Conservation (phyloP, 192 early-diverging fungal genomes). For the Mortierella hygrophila region DNA sequence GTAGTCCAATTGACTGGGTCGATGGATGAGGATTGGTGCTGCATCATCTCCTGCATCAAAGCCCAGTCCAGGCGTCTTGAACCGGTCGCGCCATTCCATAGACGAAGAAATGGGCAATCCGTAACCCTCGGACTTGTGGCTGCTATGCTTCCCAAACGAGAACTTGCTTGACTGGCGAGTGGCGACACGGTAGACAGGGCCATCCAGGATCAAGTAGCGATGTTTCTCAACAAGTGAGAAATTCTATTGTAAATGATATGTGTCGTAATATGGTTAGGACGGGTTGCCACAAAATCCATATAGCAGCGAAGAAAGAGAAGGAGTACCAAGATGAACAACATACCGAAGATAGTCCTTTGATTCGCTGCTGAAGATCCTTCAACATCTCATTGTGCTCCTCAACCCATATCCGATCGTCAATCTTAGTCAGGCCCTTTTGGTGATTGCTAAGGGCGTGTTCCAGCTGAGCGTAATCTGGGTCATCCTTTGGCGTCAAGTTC, state of each 20-base stretch:
- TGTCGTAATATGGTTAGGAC: not conserved
- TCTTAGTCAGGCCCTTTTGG: slow-evolving; percentile 42
- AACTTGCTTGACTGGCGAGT: slow-evolving; percentile 33
- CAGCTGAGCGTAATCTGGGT: slow-evolving; percentile 35
- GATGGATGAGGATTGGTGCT: slow-evolving; percentile 14
- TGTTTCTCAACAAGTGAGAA: slow-evolving; percentile 51
- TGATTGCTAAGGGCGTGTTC: slow-evolving; percentile 35
- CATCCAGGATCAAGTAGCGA: slow-evolving; percentile 50
- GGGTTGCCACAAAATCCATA: not conserved
- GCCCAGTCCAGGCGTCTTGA: slow-evolving; percentile 11
- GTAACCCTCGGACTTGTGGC: slow-evolving; percentile 24
- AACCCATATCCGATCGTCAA: slow-evolving; percentile 54
- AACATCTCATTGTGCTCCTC: slow-evolving; percentile 54
- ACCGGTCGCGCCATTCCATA: slow-evolving; percentile 42
- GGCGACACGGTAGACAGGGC: slow-evolving; percentile 41
- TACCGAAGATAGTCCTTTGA: slow-evolving; percentile 49
- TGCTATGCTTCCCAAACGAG: slow-evolving; percentile 2
- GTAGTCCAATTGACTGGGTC: slow-evolving; percentile 45
- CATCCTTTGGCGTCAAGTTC: slow-evolving; percentile 26
- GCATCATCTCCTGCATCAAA: not conserved
- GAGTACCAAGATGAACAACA: not conserved
- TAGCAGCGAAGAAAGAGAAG: not conserved
- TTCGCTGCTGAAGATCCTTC: slow-evolving; percentile 46
- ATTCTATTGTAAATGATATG: slow-evolving; percentile 9
- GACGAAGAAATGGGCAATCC: not conserved